Evolutionary conservation across 2,329 filamentous ascomycete species (phyloP), one percentile per base, ranked within the genome.

Genomic region (Trichoderma sp.): DNA sequence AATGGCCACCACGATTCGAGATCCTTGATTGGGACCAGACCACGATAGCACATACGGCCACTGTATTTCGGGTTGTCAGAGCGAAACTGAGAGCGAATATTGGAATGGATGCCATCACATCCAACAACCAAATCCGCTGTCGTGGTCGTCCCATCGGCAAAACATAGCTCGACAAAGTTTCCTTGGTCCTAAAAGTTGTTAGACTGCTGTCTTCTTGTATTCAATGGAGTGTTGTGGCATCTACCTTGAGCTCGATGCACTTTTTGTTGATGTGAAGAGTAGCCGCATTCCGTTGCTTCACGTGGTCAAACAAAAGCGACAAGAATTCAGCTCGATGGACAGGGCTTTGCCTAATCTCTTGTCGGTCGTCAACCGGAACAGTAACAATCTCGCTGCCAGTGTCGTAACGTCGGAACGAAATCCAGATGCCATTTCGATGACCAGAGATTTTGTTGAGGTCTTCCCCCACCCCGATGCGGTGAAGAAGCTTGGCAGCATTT

Each of bases 21-120:
- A 17, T 68, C 55, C 4, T 68, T 68, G 36, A 68, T 68, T 12
- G 26, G 73, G 34, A 28, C 68, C 36, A 68, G 6, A 50, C 69
- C 57, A 50, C 57, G 66, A 43, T n/a, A 67, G 71, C 53, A 68
- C 66, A 68, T 68, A 26, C 66, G 66, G 5, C 66, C 66, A 2
- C 66, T 68, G 20, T 68, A 68, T 26, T 61, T 68, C 8, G 66
- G 66, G 28, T 68, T 68, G 55, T 68, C 66, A 13, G 66, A 61
- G 36, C 66, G 66, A 34, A 68, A 68, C 9, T 68, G 66, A 23
- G 66, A 68, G 12, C 66, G 66, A 13, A 68, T 68, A 26, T 66
- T 71, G 7, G 73, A 73, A 36, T 68, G 68, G 20, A 74, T 76
- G 23, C 77, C 77, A 62, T 77, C 76, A 53, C 75, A 77, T 1